phyloP scores from a whole-genome alignment of 768 basidiomycete species.

The Auricularia sp. region DNA sequence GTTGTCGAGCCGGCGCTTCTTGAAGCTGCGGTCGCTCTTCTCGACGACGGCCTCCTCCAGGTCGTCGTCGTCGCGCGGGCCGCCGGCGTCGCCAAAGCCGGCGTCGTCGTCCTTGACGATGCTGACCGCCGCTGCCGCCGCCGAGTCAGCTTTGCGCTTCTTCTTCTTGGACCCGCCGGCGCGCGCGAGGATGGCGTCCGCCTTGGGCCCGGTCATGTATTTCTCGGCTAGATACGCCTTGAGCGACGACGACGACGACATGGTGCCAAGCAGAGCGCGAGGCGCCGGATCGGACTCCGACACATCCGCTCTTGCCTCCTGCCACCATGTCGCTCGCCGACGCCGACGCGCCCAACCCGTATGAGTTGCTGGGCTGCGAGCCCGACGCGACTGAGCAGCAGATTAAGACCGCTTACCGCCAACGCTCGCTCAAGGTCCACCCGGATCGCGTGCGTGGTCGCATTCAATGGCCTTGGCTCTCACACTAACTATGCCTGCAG shows the following conservation, averaged over 20 bases:
- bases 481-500: conserved; percentile 26
- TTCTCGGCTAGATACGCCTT: conserved; percentile 81
- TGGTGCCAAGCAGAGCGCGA: not conserved
- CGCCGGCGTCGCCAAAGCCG: conserved; percentile 30
- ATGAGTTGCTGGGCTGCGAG: conserved; percentile 56
- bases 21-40: conserved; percentile 61
- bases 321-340: conserved; percentile 30
- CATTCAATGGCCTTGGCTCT: conserved; percentile 4
- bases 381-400: conserved; percentile 65
- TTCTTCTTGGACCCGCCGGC: conserved; percentile 56
- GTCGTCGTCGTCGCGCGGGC: conserved; percentile 47
- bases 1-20: conserved; percentile 53
- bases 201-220: conserved; percentile 95
- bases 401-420: conserved; percentile 69
- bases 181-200: conserved; percentile 83
- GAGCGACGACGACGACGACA: conserved; percentile 25
- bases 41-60: conserved; percentile 56
- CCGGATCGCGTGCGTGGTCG: conserved; percentile 61
- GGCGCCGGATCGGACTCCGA: not conserved
- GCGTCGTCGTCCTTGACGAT: conserved; percentile 56
- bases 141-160: conserved; percentile 49
- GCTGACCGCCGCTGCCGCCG: conserved; percentile 24
- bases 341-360: conserved; percentile 44
- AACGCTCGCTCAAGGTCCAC: conserved; percentile 76
- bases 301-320: not conserved